Evolutionary conservation across 495 filamentous ascomycete genomes (phyloP), one percentile per base, ranked within the genome.

Genomic region (Bathelium albidoporum): DNA sequence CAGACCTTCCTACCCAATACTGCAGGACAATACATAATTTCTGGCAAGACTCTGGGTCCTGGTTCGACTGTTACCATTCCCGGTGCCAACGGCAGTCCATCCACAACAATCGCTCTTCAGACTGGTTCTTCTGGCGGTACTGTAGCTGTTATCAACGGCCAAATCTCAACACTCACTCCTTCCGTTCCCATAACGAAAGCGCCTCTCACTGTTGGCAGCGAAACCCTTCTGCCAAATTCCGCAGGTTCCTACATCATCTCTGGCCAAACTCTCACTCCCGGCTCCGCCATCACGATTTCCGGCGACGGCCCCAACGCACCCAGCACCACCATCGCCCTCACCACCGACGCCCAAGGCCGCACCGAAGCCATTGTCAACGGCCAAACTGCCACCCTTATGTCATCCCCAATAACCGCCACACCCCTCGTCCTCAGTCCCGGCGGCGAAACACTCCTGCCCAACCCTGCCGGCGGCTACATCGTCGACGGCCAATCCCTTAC

Each of bases 401-500:
- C 20, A n/a, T 32, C 45, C 3, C 12, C 41, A 1, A 22, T 59
- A 2, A 22, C 49, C 14, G 1, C 39, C 5, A 44, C 44, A 1
- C 44, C 63, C 11, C 41, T 45, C 12, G 32, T 45, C 0, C 24
- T 61, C 22, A 65, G 18, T 24, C 24, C 53, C 0, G 59, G 63
- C 32, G 60, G 58, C 18, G 31, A 59, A 14, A 5, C 32, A 11
- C 32, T 65, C 32, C 20, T 60, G 16, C 28, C 63, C 1, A 28
- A 65, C 43, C 26, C 18, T 14, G 11, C 32, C 14, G 45, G 39
- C 31, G 24, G 39, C 0, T 65, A 65, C 32, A 44, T 65, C 18
- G 34, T 65, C 63, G 59, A 49, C 10, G 60, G 58, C 14, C 43
- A 55, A 28, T 60, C 62, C 9, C 58, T 64, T 2, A 12, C 32